A percentile compares a stretch with the other conserved stretches of the same genome.
Conservation (phyloP, 257 asterid genomes). For the Solanum bulbocastanum region DNA sequence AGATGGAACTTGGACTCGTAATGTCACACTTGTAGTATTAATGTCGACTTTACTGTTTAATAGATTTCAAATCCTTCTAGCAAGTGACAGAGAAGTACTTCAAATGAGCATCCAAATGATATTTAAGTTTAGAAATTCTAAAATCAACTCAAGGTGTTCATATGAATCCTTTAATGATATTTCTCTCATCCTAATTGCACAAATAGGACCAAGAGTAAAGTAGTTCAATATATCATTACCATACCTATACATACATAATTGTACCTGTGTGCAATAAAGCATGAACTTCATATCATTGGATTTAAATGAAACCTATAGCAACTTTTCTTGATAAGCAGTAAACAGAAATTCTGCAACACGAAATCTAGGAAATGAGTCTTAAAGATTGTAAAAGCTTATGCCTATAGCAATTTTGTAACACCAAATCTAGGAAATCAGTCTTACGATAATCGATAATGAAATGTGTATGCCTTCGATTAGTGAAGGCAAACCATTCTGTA, state of each 20-base stretch:
- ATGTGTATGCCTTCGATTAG: not conserved
- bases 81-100: not conserved
- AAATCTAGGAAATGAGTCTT: not conserved
- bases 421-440: not conserved
- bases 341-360: not conserved
- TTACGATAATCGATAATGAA: not conserved
- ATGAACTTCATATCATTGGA: not conserved
- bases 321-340: not conserved
- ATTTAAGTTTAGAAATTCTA: not conserved
- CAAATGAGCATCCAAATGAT: not conserved
- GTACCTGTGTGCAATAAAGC: not conserved
- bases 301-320: not conserved
- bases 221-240: not conserved
- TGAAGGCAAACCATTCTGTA: not conserved
- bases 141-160: not conserved
- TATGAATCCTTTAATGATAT: not conserved
- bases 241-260: not conserved
- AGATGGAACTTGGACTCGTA: not conserved
- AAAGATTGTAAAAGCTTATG: not conserved
- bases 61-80: not conserved
- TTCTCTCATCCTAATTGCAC: not conserved
- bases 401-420: not conserved
- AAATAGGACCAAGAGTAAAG: not conserved
- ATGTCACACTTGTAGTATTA: not conserved
- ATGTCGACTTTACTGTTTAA: not conserved